Base-by-base conservation (phyloP, 805 yeast genomes). In the Candida andamanensis region DNA sequence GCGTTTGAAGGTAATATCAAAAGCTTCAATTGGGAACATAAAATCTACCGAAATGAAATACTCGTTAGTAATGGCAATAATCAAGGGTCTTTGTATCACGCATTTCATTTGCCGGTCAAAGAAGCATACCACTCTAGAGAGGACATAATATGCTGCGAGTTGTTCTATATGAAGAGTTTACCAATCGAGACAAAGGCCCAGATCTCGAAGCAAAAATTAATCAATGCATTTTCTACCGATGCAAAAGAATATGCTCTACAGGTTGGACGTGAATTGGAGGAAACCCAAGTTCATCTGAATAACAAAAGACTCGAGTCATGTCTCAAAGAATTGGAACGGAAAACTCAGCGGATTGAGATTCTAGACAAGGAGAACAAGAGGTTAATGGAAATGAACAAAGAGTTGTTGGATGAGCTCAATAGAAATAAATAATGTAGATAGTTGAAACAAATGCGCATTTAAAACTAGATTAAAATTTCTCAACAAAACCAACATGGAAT, bases 331-430 rank as follows among this genome's bases (percentile, higher is more conserved):
- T 38, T 58, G 23, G 37, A 32, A 4, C 48, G 43, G 27, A 47
- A 39, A 34, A 45, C 44, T 24, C 41, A 45, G 22, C 42, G 47
- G 23, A 37, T 55, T 24, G 50, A 50, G 7, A 43, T 42, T 11
- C 35, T 58, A 28, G 40, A 33, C 32, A 39, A 36, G 2, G 63
- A 59, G 30, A 58, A 58, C 32, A 55, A 49, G 35, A 36, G 49
- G 26, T 37, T 59, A 15, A 44, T 59, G 29, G 60, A 57, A 15
- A 42, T 59, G 41, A 58, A 59, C 36, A 61, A 55, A 26, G 50
- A 46, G 15, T 37, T 58, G 26, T 26, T 54, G 13, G 34, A 33
- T 12, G 39, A 34, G 23, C 26, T 38, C n/a, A 34, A 34, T 15
- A 17, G 11, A 11, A n/a, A 28, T 8, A 30, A 30, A 17, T n/a